Evolutionary conservation across 2,329 filamentous ascomycete species (phyloP), one percentile per base, ranked within the genome.

Genomic region (Fonsecaea pedrosoi): DNA sequence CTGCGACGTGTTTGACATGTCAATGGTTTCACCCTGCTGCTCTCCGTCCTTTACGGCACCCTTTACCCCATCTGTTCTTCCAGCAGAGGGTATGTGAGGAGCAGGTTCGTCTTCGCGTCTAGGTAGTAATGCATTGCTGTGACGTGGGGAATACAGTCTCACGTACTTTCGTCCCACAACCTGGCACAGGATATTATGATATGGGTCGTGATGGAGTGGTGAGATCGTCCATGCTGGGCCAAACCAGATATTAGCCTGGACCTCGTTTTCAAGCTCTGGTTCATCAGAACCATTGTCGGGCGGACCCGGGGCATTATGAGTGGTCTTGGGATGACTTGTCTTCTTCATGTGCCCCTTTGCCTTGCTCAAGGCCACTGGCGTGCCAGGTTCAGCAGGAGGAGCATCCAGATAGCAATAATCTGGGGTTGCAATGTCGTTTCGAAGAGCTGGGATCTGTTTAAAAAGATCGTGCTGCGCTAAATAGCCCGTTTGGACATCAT

Each of bases 381-480:
- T 84, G 0, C 80, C 80, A 0, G 74, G 82, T 66, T 88, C 85
- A 0, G 80, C 80, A 0, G 75, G 76, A 1, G 91, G 89, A 0
- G 91, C 89, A 1, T 82, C 78, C 5, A 89, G 86, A 81, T 90
- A 96, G 82, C 92, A 96, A 76, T 91, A 92, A 77, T 98, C 94
- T 0, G 94, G 95, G 12, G 92, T 84, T 30, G 80, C 79, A 63
- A 98, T 91, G 77, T 98, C 94, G 67, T 86, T 82, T 13, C 89
- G 85, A 3, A 99, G 82, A 0, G 83, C 78, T 0, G 94, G 93
- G 12, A 99, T 89, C 75, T 98, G 95, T 0, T 84, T 79, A 73
- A 98, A 89, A 40, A 99, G 85, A 72, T 94, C 88, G 79, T 98
- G 92, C 75, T 99, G 95, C 8, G 95, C 95, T 54, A 99, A 87